Conservation (phyloP, 192 early-diverging fungal genomes). For the Linnemannia hyalina region DNA sequence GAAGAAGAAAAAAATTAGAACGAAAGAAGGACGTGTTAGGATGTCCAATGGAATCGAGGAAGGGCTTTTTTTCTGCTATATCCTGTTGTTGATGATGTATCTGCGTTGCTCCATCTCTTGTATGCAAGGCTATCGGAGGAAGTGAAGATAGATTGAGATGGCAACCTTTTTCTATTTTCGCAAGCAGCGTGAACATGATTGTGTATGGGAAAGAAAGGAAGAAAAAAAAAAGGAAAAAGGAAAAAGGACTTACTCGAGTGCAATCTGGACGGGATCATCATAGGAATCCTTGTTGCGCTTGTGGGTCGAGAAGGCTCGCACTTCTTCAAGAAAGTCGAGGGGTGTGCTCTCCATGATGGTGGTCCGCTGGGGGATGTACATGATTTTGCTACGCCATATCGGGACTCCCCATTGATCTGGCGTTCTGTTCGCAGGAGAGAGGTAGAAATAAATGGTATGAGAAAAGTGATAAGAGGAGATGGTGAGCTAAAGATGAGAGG, state of each 20-base stretch:
- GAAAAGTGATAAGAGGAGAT: conserved; percentile 24
- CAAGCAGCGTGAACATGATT: too few species aligned
- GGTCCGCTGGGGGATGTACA: conserved; percentile 89
- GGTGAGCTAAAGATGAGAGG: conserved; percentile 12
- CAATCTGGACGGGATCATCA: conserved; percentile 69
- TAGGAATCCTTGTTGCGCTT: conserved; percentile 40
- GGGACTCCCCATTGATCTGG: conserved; percentile 73
- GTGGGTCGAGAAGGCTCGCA: conserved; percentile 68
- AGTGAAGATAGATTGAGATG: too few species aligned
- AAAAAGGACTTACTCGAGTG: conserved; percentile 16
- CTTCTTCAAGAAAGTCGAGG: conserved; percentile 72
- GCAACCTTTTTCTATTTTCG: too few species aligned
- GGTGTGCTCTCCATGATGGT: conserved; percentile 81
- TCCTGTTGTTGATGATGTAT: background rate
- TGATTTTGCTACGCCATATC: conserved; percentile 79
- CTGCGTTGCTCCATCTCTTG: background rate
- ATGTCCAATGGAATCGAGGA: too few species aligned
- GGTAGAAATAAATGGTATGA: background rate
- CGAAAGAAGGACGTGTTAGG: conserved; percentile 9
- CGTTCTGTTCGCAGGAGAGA: conserved; percentile 20
- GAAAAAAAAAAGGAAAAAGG: background rate
- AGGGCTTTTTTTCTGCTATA: too few species aligned
- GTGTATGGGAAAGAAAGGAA: background rate
- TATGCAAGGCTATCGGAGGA: background rate
- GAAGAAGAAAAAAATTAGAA: background rate